Percentiles rank a stretch among this genome's conserved stretches.
Evolutionary conservation across 768 basidiomycete genomes (phyloP).

Genomic region (Pleurotus ostreatus): DNA sequence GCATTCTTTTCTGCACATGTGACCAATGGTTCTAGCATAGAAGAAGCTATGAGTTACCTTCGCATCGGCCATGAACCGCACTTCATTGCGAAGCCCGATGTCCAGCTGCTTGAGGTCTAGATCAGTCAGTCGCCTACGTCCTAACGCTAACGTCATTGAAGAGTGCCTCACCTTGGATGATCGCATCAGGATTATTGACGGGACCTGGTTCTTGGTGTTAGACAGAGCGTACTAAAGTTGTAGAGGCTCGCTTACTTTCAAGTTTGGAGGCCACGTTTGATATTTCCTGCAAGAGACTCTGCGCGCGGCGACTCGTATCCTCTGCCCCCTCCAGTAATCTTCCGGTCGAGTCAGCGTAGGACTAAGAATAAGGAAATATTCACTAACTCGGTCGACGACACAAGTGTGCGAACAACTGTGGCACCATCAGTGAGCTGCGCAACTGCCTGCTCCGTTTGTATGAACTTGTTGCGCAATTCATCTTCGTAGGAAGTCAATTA

Average conservation of each 20-base stretch:
- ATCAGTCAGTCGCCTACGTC: not conserved
- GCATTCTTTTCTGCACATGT: constrained; percentile 50
- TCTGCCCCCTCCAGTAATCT: constrained; percentile 64
- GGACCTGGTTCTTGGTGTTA: constrained; percentile 29
- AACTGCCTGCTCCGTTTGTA: constrained; percentile 51
- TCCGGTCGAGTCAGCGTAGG: not conserved
- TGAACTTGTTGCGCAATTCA: constrained; percentile 52
- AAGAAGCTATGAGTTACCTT: constrained; percentile 37
- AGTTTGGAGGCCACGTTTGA: constrained; percentile 43
- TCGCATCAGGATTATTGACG: constrained; percentile 41
- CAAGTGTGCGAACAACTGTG: constrained; percentile 49
- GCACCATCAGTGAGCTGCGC: constrained; percentile 52
- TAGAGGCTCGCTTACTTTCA: constrained; percentile 37
- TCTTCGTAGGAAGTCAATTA: constrained; percentile 31
- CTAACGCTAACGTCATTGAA: not conserved
- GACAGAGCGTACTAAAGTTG: not conserved
- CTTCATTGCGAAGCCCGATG: constrained; percentile 53
- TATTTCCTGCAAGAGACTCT: constrained; percentile 56
- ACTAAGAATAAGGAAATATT: not conserved
- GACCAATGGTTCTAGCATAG: constrained; percentile 12
- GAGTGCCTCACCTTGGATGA: constrained; percentile 44
- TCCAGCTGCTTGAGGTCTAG: constrained; percentile 66
- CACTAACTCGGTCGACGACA: constrained; percentile 43
- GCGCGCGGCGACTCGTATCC: constrained; percentile 47
- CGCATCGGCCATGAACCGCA: constrained; percentile 49